Evolutionary conservation across 257 asterid genomes (phyloP), one percentile per base, ranked within the genome.

Genomic region (Penstemon newberryi): DNA sequence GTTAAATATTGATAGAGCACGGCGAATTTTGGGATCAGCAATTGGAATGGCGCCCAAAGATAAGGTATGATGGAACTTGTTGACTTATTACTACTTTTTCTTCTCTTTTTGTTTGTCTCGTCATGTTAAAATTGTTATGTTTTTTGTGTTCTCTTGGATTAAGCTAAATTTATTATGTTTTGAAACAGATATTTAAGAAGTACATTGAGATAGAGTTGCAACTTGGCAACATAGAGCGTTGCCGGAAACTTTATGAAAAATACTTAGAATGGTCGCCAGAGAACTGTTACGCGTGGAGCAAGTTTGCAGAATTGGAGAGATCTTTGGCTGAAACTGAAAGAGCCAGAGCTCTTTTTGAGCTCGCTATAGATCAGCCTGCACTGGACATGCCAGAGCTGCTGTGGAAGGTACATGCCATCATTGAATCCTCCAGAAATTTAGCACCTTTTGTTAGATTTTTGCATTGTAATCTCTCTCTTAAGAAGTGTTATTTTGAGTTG

Each of bases 281-380:
- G 79, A 91, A 89, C 71, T 93, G 99, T 73, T 90, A 93, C 71
- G 99, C 97, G 0, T 93, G 99, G 99, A 85, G 84, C 83, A 93
- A 88, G 74, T 93, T 50, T 68, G 99, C 96, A 0, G 96, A 93
- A 81, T 41, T 93, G 82, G 99, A 93, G 77, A 85, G 85, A 73
- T 85, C 90, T 36, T 80, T 90, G 67, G 81, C 78, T 50, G 99
- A 93, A 86, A 85, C 96, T 8, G 97, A 90, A 69, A 78, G 99
- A 70, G 97, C 97, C 55, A 86, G 99, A 74, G 86, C 96, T 40
- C 81, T 93, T 65, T 93, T 87, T 84, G 96, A 91, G 86, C 89
- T 93, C 59, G 99, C 99, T 46, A 91, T 91, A 74, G 96, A 87
- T 82, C 99, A 93, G 63, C 96, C 97, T 79, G 91, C 96, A 6